Percentiles rank a stretch among this genome's conserved stretches.
Evolutionary conservation across 1,284 basidiomycete species (phyloP).

Genomic region (Boletus semigastroideus): DNA sequence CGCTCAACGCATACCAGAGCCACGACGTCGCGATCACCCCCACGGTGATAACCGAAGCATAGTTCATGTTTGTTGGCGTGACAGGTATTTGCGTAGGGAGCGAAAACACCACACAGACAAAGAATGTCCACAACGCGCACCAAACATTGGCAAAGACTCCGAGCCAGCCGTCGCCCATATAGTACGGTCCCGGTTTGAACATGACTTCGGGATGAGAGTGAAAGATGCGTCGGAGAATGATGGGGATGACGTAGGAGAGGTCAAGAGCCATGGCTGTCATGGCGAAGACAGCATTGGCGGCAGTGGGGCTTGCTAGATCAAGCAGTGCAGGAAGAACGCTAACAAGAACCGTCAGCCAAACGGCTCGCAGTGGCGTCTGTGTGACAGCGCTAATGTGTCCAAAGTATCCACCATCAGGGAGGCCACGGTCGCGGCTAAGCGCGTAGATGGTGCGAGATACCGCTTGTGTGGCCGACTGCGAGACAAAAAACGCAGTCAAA

Average conservation of each 20-base stretch:
- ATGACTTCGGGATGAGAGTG: slow-evolving; percentile 80
- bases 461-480: slow-evolving; percentile 82
- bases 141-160: slow-evolving; percentile 64
- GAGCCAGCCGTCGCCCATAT: slow-evolving; percentile 72
- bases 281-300: slow-evolving; percentile 83
- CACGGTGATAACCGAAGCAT: slow-evolving; percentile 49
- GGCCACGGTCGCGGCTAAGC: slow-evolving; percentile 81
- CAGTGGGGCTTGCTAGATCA: slow-evolving; percentile 75
- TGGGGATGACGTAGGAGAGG: slow-evolving; percentile 73
- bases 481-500: slow-evolving; percentile 81
- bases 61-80: slow-evolving; percentile 74
- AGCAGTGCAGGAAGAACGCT: slow-evolving; percentile 73
- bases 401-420: slow-evolving; percentile 83
- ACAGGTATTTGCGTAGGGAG: slow-evolving; percentile 74
- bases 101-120: slow-evolving; percentile 71
- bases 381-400: slow-evolving; percentile 65
- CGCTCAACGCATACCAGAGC: slow-evolving; percentile 25
- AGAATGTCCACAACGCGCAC: slow-evolving; percentile 70
- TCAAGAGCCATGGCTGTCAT: slow-evolving; percentile 75
- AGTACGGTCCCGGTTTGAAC: slow-evolving; percentile 89
- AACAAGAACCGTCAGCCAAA: slow-evolving; percentile 75
- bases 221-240: slow-evolving; percentile 69
- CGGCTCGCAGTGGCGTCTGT: slow-evolving; percentile 79
- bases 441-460: slow-evolving; percentile 87
- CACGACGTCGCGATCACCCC: slow-evolving; percentile 29